Evolutionary conservation across 1,284 basidiomycete species (phyloP), one percentile per base, ranked within the genome.

Genomic region (Cryptococcus sp.): DNA sequence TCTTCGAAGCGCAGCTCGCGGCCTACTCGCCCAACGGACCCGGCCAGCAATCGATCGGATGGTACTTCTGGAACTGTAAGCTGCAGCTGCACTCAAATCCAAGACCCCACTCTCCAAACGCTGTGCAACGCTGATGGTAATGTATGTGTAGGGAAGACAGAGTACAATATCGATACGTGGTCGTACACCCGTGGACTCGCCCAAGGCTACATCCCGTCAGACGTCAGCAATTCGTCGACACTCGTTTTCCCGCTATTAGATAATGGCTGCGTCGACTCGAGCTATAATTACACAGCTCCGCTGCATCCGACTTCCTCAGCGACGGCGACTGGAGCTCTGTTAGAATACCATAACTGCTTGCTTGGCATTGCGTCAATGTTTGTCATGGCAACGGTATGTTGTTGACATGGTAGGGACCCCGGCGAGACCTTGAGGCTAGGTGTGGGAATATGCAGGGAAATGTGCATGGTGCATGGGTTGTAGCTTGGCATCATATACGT

Each of bases 1-100:
- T 75, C 16, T 76, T 75, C 47, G 75, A 76, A 51, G 65, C 72
- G 15, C 75, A 76, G 51, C 58, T 72, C 5, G 69, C 70, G 1
- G 67, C 70, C 2, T 76, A 76, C 54, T 56, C 57, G 27, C 68
- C 73, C 0, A 66, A 62, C 31, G 60, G 47, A 5, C 25, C 55
- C 13, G 55, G 61, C 41, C 67, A 71, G 53, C 52, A 58, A 8
- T 58, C 63, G 0, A 46, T 57, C 16, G 72, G 70, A 35, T 72
- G 65, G 65, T 71, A 72, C 54, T 71, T 62, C 56, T 73, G 71
- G 73, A 66, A 59, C 10, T 73, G 71, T 71, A 60, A 62, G 67
- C 5, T 7, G 17, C n/a, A 8, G 42, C 47, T 44, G 42, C 35
- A 3, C 10, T 17, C 17, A n/a, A n/a, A n/a, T n/a, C n/a, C n/a